Percentiles rank a stretch among this genome's conserved stretches.
phyloP scores from a whole-genome alignment of 805 yeast genomes.

The Cyberlindnera euphorbiae region DNA sequence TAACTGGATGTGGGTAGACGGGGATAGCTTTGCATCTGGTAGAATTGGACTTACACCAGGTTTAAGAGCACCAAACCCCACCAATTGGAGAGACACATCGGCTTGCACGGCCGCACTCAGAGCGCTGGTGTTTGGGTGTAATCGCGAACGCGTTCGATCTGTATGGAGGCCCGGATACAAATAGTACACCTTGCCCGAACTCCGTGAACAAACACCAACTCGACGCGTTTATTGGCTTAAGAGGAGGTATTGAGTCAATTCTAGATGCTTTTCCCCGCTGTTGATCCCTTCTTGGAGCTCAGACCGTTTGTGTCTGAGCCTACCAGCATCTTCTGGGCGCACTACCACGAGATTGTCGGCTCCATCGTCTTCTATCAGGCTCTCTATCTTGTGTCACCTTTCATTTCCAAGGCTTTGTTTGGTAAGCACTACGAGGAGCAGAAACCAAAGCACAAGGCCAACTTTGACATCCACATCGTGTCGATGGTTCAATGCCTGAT shows the following conservation, averaged over 20 bases:
- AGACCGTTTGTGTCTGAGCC: constrained; percentile 35
- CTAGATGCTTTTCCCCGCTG: constrained; percentile 14
- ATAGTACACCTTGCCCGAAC: no score
- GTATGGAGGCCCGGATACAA: no score
- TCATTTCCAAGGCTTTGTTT: constrained; percentile 42
- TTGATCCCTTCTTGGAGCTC: constrained; percentile 15
- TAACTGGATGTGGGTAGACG: no score
- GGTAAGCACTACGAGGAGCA: constrained; percentile 51
- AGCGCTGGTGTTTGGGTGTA: no score
- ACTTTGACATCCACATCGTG: constrained; percentile 88
- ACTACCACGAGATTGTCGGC: constrained; percentile 69
- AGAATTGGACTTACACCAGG: no score
- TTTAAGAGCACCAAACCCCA: no score
- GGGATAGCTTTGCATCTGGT: no score
- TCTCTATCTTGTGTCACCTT: constrained; percentile 49
- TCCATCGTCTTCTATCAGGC: constrained; percentile 57
- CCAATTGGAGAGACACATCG: no score
- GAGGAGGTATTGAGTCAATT: not conserved
- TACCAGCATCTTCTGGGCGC: constrained; percentile 40
- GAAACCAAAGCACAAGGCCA: constrained; percentile 44
- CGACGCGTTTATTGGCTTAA: not conserved
- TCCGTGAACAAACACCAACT: not conserved
- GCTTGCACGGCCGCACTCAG: no score
- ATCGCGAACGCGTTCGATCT: no score
- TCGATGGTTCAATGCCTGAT: constrained; percentile 79